Conservation (phyloP, 768 basidiomycete genomes). For the Collybia sordida region DNA sequence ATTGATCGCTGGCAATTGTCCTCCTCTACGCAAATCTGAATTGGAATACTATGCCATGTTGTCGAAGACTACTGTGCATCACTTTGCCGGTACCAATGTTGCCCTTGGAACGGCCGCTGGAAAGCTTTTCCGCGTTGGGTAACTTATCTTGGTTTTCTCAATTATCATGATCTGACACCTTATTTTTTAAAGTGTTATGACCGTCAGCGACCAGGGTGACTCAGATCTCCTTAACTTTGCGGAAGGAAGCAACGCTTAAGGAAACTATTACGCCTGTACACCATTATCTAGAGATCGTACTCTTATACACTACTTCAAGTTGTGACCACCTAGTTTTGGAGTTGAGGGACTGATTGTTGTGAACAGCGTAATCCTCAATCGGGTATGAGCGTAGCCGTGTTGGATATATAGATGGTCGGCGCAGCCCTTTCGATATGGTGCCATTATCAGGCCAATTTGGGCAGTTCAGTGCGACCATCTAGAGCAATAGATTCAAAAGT, state of each 20-base stretch:
- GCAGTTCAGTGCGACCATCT: too few species aligned
- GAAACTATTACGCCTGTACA: constrained; percentile 2
- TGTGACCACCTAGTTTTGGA: too few species aligned
- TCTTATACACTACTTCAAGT: background rate
- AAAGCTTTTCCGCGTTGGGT: constrained; percentile 99
- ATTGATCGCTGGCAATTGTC: constrained; percentile 98
- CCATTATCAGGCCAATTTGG: too few species aligned
- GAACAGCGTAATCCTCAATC: too few species aligned
- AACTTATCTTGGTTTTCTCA: constrained; percentile 9
- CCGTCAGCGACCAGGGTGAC: constrained; percentile 93
- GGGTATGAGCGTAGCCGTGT: background rate
- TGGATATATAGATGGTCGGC: too few species aligned
- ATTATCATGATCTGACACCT: constrained; percentile 16
- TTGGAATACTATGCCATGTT: constrained; percentile 99
- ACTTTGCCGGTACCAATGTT: constrained; percentile 97
- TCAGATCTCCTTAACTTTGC: constrained; percentile 90
- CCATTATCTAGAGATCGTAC: background rate
- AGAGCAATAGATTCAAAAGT: background rate
- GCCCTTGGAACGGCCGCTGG: constrained; percentile 98
- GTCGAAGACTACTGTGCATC: constrained; percentile 98
- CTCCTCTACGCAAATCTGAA: constrained; percentile 98
- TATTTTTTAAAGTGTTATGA: constrained; percentile 77
- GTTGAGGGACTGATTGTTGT: too few species aligned
- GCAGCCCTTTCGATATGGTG: too few species aligned
- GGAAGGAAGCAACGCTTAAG: constrained; percentile 57